Conservation (phyloP, 2,329 filamentous ascomycete genomes). For the Monilinia aucupariae region DNA sequence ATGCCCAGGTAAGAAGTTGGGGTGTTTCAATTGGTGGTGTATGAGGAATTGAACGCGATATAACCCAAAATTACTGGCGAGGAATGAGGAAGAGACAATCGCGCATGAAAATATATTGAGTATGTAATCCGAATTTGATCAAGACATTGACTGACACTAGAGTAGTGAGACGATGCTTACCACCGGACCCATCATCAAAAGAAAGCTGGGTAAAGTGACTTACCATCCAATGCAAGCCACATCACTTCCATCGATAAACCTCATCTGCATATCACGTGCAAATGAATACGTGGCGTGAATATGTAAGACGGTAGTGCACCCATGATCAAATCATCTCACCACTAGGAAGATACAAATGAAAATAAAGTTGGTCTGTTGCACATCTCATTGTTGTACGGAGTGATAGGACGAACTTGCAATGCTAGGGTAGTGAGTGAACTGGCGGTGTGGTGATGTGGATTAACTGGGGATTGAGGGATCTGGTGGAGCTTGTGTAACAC, state of each 20-base stretch:
- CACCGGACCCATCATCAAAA: background rate
- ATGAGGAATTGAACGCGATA: background rate
- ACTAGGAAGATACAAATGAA: slow-evolving; percentile 2
- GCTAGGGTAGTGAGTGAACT: background rate
- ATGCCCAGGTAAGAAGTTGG: background rate
- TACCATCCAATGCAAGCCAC: slow-evolving; percentile 11
- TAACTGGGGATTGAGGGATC: background rate
- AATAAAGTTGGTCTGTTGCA: slow-evolving; percentile 8
- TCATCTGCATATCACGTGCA: background rate
- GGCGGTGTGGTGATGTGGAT: slow-evolving; percentile 8
- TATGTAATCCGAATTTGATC: background rate
- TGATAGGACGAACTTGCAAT: slow-evolving; percentile 1
- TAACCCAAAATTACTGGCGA: background rate
- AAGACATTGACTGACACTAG: background rate
- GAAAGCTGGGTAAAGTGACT: background rate
- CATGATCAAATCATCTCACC: slow-evolving; percentile 11
- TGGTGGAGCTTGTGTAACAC: slow-evolving; percentile 10
- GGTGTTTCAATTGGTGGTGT: background rate
- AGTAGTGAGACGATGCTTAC: background rate
- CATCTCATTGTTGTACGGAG: slow-evolving; percentile 17
- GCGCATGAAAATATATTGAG: background rate
- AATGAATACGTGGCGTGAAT: slow-evolving; percentile 9
- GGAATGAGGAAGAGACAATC: background rate
- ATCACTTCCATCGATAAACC: background rate
- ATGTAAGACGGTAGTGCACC: slow-evolving; percentile 10